Base-by-base conservation (phyloP, 305 asterid species). In the Andrographis paniculata region DNA sequence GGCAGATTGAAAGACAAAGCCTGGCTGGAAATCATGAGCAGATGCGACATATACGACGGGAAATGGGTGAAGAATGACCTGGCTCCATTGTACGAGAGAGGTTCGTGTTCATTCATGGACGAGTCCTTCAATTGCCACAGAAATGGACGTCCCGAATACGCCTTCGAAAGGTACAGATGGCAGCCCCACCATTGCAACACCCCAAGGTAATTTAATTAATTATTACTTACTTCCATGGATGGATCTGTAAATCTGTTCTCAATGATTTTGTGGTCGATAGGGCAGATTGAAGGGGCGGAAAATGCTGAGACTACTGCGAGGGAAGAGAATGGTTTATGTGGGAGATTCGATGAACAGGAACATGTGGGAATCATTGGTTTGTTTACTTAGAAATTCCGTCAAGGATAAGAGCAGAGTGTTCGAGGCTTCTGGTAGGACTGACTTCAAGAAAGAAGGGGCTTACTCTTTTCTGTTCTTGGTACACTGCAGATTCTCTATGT, bases 41-140 rank as follows among this genome's bases (percentile, higher is more conserved):
- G n/a, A n/a, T 43, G 82, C 33, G 82, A 77, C 38, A 48, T 77
- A 24, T 77, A 28, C 53, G 64, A 77, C 67, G 85, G 85, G 18
- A 65, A 31, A 60, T 77, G 85, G 82, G 72, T 77, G 59, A 70
- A 50, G 62, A 77, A 73, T 49, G 72, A 65, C 4, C 52, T 58
- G 21, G 55, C 65, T 42, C 81, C 79, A 37, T 42, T 44, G 6
- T 77, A 77, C 46, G 53, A 57, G 40, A 74, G 68, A 0, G 80
- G 76, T 42, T 70, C 79, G 5, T 77, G 85, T 47, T 73, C 74
- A 42, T 48, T 46, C 23, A 71, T 77, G 3, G 85, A 77, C 41
- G 68, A 67, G 31, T 64, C 72, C 2, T 77, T 77, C 28, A 50
- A 77, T 49, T 77, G 79, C 63, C 53, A 55, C 53, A 47, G 12